Conservation (phyloP, 352 stramenopile species). For the Phytophthora cajani region DNA sequence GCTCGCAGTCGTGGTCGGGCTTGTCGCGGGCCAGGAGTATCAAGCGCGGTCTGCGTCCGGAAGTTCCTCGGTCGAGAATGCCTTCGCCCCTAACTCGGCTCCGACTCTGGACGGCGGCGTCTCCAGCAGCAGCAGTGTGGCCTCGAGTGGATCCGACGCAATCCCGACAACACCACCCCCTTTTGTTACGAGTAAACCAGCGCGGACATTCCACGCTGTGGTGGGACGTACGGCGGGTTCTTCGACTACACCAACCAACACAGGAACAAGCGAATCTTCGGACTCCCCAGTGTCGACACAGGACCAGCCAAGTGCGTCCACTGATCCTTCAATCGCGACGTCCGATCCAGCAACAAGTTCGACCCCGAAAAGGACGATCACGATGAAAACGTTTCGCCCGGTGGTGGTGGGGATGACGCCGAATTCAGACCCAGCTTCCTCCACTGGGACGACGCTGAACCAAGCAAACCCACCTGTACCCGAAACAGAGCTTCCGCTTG, state of each 20-base stretch:
- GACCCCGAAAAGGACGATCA: no score
- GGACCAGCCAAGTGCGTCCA: background rate
- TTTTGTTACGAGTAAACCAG: background rate
- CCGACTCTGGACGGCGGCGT: background rate
- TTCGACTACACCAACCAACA: background rate
- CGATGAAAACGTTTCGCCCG: no score
- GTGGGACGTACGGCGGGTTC: background rate
- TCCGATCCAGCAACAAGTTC: background rate
- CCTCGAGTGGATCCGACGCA: background rate
- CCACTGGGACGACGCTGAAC: no score
- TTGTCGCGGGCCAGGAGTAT: background rate
- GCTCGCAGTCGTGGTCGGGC: background rate
- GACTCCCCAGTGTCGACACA: no score
- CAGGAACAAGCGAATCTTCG: no score
- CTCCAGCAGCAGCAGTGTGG: background rate
- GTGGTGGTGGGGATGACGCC: no score
- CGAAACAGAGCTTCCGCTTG: no score
- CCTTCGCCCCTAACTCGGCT: no score
- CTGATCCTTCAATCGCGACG: background rate
- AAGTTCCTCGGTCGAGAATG: background rate
- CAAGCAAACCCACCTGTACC: no score
- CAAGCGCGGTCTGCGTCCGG: background rate
- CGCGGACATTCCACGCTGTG: background rate
- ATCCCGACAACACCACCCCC: background rate
- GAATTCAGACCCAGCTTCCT: no score